Percentiles rank a stretch among this genome's conserved stretches.
Evolutionary conservation across 2,329 filamentous ascomycete species (phyloP).

Genomic region (Magnaporthiopsis rhizophila): DNA sequence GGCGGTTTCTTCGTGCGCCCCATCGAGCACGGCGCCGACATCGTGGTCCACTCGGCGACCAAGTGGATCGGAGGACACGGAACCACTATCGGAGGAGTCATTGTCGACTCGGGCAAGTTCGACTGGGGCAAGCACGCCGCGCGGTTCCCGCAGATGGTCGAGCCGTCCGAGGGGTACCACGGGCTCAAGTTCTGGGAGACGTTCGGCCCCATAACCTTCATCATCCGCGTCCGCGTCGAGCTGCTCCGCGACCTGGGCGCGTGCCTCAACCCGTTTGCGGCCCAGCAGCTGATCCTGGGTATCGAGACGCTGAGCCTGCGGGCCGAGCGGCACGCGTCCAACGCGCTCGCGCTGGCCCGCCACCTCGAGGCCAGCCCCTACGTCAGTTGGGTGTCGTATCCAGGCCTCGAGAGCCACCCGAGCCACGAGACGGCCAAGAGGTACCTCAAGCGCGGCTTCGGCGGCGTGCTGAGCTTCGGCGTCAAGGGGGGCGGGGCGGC

Average conservation of each 20-base stretch:
- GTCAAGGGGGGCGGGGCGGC: conserved; percentile 82
- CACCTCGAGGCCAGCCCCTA: conserved; percentile 79
- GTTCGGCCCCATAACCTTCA: conserved; percentile 75
- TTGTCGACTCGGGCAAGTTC: conserved; percentile 86
- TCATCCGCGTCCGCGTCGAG: conserved; percentile 81
- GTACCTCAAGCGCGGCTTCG: conserved; percentile 78
- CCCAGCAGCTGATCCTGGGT: conserved; percentile 85
- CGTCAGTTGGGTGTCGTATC: conserved; percentile 91
- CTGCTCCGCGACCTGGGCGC: conserved; percentile 81
- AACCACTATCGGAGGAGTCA: conserved; percentile 79
- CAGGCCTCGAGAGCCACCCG: conserved; percentile 73
- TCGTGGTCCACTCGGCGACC: conserved; percentile 87
- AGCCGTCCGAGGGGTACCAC: conserved; percentile 84
- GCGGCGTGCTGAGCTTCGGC: conserved; percentile 87
- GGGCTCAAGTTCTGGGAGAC: conserved; percentile 92
- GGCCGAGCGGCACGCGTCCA: conserved; percentile 77
- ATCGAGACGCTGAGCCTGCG: conserved; percentile 84
- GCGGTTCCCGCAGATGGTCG: conserved; percentile 87
- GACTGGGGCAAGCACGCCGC: conserved; percentile 80
- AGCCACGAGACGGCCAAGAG: conserved; percentile 76
- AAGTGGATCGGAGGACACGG: conserved; percentile 98
- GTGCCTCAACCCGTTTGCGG: conserved; percentile 79
- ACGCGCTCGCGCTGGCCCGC: conserved; percentile 69
- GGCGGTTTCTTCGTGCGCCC: conserved; percentile 83
- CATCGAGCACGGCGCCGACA: conserved; percentile 86